phyloP scores from a whole-genome alignment of 2,329 filamentous ascomycete species.

The Purpureocillium lavendulum region DNA sequence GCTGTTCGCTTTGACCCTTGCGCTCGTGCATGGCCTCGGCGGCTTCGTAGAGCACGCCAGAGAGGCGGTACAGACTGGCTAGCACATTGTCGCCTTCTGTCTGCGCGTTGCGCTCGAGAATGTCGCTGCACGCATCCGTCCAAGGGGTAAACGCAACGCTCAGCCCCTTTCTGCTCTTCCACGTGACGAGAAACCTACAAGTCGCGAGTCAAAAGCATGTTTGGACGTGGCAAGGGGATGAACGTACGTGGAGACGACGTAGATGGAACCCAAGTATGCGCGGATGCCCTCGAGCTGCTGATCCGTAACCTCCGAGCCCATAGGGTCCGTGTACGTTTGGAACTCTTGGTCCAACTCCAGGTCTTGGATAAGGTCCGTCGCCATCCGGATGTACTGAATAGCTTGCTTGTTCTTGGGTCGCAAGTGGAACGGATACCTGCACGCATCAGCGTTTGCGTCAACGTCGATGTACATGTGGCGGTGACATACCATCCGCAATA shows the following conservation, averaged over 20 bases:
- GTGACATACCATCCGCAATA: slow-evolving; percentile 48
- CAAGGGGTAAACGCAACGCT: slow-evolving; percentile 28
- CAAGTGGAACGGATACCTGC: slow-evolving; percentile 47
- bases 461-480: neutral
- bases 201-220: slow-evolving; percentile 7
- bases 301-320: slow-evolving; percentile 1
- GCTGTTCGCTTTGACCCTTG: slow-evolving; percentile 24
- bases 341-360: slow-evolving; percentile 38
- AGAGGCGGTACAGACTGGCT: slow-evolving; percentile 32
- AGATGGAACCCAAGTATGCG: slow-evolving; percentile 37
- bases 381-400: slow-evolving; percentile 44
- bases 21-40: slow-evolving; percentile 19
- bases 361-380: slow-evolving; percentile 39
- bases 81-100: slow-evolving; percentile 32
- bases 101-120: slow-evolving; percentile 28
- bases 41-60: slow-evolving; percentile 31
- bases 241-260: slow-evolving; percentile 32
- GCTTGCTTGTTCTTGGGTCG: slow-evolving; percentile 41
- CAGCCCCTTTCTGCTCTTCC: slow-evolving; percentile 25
- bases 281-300: slow-evolving; percentile 33
- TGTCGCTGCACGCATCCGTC: slow-evolving; percentile 34
- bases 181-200: slow-evolving; percentile 28
- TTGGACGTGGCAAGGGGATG: neutral
- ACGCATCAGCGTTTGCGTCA: slow-evolving; percentile 1
- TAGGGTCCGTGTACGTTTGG: neutral